phyloP scores from a whole-genome alignment of 1,139 yeast species.

The Yamadazyma diospyri region DNA sequence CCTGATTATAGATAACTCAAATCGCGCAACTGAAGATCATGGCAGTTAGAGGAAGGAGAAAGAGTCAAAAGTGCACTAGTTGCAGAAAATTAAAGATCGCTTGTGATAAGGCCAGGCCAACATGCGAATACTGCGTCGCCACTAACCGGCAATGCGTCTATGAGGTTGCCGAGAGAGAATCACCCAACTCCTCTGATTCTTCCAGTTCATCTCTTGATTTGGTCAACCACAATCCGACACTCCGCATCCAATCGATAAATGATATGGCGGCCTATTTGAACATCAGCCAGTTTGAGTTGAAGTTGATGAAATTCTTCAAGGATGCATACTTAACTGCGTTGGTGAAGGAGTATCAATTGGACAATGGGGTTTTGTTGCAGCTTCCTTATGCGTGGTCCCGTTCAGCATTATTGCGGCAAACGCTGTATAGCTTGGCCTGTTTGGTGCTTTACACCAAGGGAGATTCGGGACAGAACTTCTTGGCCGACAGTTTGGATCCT shows the following conservation, averaged over 20 bases:
- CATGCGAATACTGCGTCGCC: conserved; percentile 32
- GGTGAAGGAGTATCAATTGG: conserved; percentile 1
- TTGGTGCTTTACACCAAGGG: conserved; percentile 3
- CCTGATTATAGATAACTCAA: too few species aligned
- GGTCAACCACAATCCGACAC: neutral
- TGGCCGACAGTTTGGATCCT: neutral
- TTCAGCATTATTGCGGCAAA: conserved; percentile 3
- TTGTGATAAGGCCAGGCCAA: conserved; percentile 29
- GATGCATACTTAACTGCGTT: neutral
- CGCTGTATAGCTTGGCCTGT: conserved; percentile 5
- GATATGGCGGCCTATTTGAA: conserved; percentile 1
- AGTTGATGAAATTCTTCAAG: conserved; percentile 5
- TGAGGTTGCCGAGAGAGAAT: conserved; percentile 6
- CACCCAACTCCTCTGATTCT: neutral
- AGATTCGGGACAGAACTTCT: conserved; percentile 1
- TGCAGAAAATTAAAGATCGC: conserved; percentile 26
- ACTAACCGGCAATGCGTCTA: conserved; percentile 27
- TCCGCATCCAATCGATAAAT: neutral
- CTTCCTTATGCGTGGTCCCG: conserved; percentile 5
- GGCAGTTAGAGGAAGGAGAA: too few species aligned
- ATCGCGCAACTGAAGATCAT: too few species aligned
- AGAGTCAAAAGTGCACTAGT: conserved; percentile 20
- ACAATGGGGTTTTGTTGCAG: neutral
- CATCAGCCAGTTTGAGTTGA: conserved; percentile 4
- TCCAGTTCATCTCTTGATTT: neutral